phyloP scores from a whole-genome alignment of 768 basidiomycete species.

The Wakefieldia striispora region DNA sequence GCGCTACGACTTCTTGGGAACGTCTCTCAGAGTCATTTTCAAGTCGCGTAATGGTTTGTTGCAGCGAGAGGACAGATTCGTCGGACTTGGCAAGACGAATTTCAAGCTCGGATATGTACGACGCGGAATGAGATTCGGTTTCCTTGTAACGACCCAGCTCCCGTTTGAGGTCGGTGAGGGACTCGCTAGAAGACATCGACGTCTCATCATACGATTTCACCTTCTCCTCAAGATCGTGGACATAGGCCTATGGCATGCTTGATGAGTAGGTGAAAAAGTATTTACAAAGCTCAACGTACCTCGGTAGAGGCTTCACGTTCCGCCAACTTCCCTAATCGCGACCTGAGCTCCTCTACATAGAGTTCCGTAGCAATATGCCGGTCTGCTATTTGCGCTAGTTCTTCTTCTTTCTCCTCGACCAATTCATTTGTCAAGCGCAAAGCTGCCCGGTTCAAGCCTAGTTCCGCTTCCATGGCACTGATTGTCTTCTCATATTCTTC shows the following conservation, averaged over 20 bases:
- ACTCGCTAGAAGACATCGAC: slow-evolving; percentile 70
- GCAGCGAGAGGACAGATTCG: slow-evolving; percentile 68
- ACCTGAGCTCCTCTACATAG: slow-evolving; percentile 83
- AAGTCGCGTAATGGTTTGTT: slow-evolving; percentile 68
- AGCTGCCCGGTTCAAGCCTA: slow-evolving; percentile 83
- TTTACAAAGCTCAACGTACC: slow-evolving; percentile 42
- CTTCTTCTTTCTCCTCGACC: slow-evolving; percentile 88
- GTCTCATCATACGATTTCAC: slow-evolving; percentile 84
- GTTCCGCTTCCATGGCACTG: slow-evolving; percentile 88
- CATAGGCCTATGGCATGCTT: slow-evolving; percentile 65
- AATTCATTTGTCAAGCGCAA: slow-evolving; percentile 89
- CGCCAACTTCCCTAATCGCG: slow-evolving; percentile 73
- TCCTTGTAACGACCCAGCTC: slow-evolving; percentile 81
- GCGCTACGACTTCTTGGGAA: slow-evolving; percentile 62
- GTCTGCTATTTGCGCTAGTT: slow-evolving; percentile 61
- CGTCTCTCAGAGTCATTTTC: slow-evolving; percentile 78
- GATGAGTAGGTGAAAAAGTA: not conserved
- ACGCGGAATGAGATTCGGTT: slow-evolving; percentile 61
- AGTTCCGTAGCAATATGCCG: slow-evolving; percentile 77
- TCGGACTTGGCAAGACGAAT: slow-evolving; percentile 73
- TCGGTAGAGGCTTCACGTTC: slow-evolving; percentile 93
- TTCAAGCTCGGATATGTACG: slow-evolving; percentile 88
- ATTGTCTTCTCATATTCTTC: slow-evolving; percentile 99
- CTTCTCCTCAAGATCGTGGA: slow-evolving; percentile 90
- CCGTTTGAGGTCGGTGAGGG: slow-evolving; percentile 77